A percentile compares a stretch with the other conserved stretches of the same genome.
phyloP scores from a whole-genome alignment of 2,329 filamentous ascomycete genomes.

The Nothophaeocryptopus gaeumannii region DNA sequence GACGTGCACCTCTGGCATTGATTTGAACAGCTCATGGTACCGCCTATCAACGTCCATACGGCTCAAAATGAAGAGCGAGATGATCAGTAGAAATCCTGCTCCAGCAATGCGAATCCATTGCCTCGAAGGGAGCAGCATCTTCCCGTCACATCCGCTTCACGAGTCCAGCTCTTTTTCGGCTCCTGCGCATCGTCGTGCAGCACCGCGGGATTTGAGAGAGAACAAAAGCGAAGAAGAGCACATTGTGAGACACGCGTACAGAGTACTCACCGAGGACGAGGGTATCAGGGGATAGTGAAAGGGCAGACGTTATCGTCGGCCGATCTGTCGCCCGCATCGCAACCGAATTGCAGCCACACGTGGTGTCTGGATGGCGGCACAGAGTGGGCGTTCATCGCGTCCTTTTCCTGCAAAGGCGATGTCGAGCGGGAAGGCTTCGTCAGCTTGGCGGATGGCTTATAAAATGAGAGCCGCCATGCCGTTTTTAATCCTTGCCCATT shows the following conservation, averaged over 20 bases:
- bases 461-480: no score
- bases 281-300: neutral
- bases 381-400: no score
- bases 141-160: neutral
- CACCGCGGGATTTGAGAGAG: neutral
- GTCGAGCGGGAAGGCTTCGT: no score
- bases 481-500: no score
- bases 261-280: neutral
- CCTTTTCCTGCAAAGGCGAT: no score
- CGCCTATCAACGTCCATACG: neutral
- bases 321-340: neutral
- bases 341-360: no score
- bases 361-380: no score
- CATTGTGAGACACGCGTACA: slow-evolving; percentile 5
- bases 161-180: neutral
- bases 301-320: slow-evolving; percentile 3
- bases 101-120: slow-evolving; percentile 14
- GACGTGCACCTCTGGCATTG: neutral
- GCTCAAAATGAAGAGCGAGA: slow-evolving; percentile 1
- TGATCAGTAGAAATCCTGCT: slow-evolving; percentile 4
- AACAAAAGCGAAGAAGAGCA: neutral
- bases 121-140: slow-evolving; percentile 12
- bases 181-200: neutral
- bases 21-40: neutral
- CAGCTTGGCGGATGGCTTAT: no score